A percentile compares a stretch with the other conserved stretches of the same genome.
Conservation (phyloP, 371 early-diverging fungal genomes). For the Capillidium heterosporum region DNA sequence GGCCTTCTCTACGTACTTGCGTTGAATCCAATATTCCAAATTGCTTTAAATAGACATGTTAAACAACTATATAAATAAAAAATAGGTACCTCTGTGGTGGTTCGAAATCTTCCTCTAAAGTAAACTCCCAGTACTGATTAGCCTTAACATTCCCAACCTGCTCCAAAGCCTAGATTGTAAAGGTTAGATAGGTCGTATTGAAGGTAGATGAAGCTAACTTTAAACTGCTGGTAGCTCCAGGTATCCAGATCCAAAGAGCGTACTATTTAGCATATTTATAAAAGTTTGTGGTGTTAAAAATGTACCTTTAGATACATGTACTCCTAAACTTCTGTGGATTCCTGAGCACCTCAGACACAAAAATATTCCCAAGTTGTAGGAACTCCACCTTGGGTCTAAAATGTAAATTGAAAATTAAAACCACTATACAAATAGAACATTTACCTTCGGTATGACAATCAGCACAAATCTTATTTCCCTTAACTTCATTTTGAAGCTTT, state of each 20-base stretch:
- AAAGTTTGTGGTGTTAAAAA: not conserved
- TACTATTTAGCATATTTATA: slow-evolving; percentile 20
- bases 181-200: not conserved
- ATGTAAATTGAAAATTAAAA: not conserved
- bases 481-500: slow-evolving; percentile 45
- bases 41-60: slow-evolving; percentile 15
- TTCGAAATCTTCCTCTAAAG: slow-evolving; percentile 5
- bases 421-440: not conserved
- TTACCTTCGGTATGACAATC: slow-evolving; percentile 29
- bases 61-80: not conserved
- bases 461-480: slow-evolving; percentile 58
- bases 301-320: slow-evolving; percentile 67
- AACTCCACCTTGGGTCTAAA: slow-evolving; percentile 76
- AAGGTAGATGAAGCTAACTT: slow-evolving; percentile 10
- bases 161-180: slow-evolving; percentile 32
- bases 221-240: slow-evolving; percentile 73
- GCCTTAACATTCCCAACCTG: slow-evolving; percentile 72
- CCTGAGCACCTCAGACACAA: slow-evolving; percentile 76
- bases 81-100: not conserved
- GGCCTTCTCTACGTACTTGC: slow-evolving; percentile 61
- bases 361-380: slow-evolving; percentile 72
- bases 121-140: slow-evolving; percentile 50
- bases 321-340: slow-evolving; percentile 68
- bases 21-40: slow-evolving; percentile 65
- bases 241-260: slow-evolving; percentile 71